Evolutionary conservation across 768 basidiomycete genomes (phyloP).

Genomic region (Lactifluus rugatus): DNA sequence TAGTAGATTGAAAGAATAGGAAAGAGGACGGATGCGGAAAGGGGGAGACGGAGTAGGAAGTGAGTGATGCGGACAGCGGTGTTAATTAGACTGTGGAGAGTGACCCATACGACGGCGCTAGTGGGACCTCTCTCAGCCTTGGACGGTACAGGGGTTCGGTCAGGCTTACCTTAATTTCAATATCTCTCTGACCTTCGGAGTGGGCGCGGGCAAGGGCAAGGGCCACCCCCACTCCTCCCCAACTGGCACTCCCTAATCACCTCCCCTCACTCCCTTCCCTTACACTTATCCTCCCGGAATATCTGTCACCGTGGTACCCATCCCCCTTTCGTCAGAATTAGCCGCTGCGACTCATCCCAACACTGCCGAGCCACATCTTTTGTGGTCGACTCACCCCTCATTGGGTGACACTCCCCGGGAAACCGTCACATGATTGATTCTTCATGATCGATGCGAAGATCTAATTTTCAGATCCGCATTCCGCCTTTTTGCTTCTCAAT

Average conservation of each 20-base stretch:
- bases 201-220: neutral
- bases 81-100: conserved; percentile 14
- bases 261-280: neutral
- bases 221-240: neutral
- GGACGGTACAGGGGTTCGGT: conserved; percentile 15
- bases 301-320: neutral
- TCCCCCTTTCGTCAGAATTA: neutral
- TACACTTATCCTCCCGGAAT: neutral
- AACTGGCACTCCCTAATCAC: neutral
- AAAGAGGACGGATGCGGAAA: conserved; percentile 15
- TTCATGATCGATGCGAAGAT: conserved; percentile 19
- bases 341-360: neutral
- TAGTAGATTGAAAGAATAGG: conserved; percentile 2
- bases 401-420: conserved; percentile 17
- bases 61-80: conserved; percentile 17
- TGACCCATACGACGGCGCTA: conserved; percentile 7
- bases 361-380: neutral
- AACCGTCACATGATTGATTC: conserved; percentile 19
- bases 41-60: conserved; percentile 19
- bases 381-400: neutral
- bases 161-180: conserved; percentile 15
- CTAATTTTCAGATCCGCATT: conserved; percentile 8
- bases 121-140: neutral
- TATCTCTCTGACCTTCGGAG: neutral
- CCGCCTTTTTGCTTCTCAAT: conserved; percentile 7